phyloP scores from a whole-genome alignment of 345 rosid genomes.

The Erucastrum elatum region DNA sequence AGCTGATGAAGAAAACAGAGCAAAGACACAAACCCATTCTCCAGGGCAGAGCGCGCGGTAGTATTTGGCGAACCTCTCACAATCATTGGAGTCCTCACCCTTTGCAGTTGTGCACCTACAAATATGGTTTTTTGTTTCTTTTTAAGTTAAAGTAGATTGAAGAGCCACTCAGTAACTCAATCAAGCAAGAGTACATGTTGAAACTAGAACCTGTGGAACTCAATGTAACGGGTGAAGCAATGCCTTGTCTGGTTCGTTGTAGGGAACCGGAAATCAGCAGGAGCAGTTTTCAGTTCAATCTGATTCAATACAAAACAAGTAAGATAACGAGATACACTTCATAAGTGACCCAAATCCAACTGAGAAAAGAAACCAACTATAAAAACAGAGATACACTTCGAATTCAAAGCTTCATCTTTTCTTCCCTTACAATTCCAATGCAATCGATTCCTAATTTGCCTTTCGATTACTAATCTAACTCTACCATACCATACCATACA shows the following conservation, averaged over 20 bases:
- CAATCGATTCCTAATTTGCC: too few relatives aligned
- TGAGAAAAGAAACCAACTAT: not conserved
- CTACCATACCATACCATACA: not conserved
- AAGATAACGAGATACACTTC: not conserved
- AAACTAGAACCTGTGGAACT: conserved; percentile 70
- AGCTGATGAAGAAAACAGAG: not conserved
- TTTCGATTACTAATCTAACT: not conserved
- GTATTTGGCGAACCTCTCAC: conserved; percentile 72
- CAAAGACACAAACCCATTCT: conserved; percentile 71
- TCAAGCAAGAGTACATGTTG: not conserved
- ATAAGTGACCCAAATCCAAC: not conserved
- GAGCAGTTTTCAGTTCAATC: conserved; percentile 87
- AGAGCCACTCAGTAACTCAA: not conserved
- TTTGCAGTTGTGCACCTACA: conserved; percentile 76
- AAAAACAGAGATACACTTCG: not conserved
- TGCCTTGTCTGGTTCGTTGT: conserved; percentile 98
- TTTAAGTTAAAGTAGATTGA: not conserved
- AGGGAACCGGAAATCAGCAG: conserved; percentile 96
- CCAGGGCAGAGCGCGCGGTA: conserved; percentile 94
- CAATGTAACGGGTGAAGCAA: conserved; percentile 92
- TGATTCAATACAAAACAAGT: conserved; percentile 17
- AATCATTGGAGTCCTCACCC: conserved; percentile 75
- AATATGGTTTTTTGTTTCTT: not conserved
- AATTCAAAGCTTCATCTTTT: not conserved
- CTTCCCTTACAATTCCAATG: not conserved